Conservation (phyloP, 192 early-diverging fungal species). For the Gonapodya sp. region DNA sequence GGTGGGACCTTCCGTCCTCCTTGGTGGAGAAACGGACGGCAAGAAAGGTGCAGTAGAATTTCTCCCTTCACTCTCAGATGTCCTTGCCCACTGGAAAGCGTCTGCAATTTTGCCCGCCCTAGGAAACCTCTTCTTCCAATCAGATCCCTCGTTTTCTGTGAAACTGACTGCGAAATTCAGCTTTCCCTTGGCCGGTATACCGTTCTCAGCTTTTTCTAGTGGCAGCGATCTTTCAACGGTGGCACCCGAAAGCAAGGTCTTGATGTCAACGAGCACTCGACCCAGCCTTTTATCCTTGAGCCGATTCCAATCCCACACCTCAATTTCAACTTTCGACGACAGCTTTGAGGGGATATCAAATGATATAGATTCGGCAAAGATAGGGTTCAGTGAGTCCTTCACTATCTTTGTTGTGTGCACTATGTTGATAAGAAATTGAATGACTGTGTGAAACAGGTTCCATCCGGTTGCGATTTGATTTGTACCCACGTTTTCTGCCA, state of each 20-base stretch:
- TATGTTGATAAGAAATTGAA: not conserved
- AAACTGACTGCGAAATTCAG: not conserved
- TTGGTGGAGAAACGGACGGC: not conserved
- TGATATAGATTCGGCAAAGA: not conserved
- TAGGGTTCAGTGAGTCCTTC: not conserved
- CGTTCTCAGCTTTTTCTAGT: not conserved
- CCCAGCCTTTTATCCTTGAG: not conserved
- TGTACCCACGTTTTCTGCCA: not conserved
- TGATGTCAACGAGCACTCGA: not conserved
- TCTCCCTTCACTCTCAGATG: not conserved
- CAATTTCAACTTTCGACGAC: not conserved
- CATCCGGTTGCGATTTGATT: too few species aligned
- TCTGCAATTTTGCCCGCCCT: not conserved
- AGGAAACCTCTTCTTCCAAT: not conserved
- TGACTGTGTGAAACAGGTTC: not conserved
- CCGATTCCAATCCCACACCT: not conserved
- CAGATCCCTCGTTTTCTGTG: not conserved
- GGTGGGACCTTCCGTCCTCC: not conserved
- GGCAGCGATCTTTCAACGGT: not conserved
- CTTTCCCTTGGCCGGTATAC: not conserved
- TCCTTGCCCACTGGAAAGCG: not conserved
- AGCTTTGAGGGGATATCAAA: not conserved
- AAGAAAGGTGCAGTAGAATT: not conserved
- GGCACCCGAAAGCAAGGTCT: not conserved
- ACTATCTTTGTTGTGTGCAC: not conserved